A percentile compares a stretch with the other conserved stretches of the same genome.
Evolutionary conservation across 306 rosid genomes (phyloP).

Genomic region (Myrica gale): DNA sequence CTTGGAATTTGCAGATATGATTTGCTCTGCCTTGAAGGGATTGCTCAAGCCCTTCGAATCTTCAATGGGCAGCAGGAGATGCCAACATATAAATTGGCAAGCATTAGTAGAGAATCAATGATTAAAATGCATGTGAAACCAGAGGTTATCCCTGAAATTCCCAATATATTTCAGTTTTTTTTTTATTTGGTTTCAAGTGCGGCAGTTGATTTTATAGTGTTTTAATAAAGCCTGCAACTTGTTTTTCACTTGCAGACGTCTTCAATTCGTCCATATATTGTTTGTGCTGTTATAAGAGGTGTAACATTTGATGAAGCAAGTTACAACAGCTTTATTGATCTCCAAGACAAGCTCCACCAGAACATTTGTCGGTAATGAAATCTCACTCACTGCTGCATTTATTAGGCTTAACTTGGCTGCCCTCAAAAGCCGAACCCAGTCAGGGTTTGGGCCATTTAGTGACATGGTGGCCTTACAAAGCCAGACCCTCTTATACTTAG

Average conservation of each 20-base stretch:
- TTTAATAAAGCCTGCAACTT: constrained; percentile 19
- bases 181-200: not conserved
- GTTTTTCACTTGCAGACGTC: constrained; percentile 54
- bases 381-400: constrained; percentile 14
- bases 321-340: constrained; percentile 90
- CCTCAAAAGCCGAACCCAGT: not conserved
- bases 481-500: no score
- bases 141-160: constrained; percentile 49
- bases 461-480: no score
- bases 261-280: constrained; percentile 64
- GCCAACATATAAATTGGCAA: constrained; percentile 59
- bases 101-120: constrained; percentile 54
- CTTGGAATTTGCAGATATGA: constrained; percentile 58
- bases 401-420: constrained; percentile 1
- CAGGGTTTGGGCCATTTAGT: no score
- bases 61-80: constrained; percentile 54
- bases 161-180: not conserved
- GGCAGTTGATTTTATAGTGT: constrained; percentile 10
- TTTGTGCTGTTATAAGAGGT: constrained; percentile 87
- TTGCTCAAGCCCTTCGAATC: constrained; percentile 77
- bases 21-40: constrained; percentile 89
- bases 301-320: constrained; percentile 64
- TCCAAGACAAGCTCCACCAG: constrained; percentile 96
- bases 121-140: constrained; percentile 83
- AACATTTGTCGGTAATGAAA: constrained; percentile 83